Conservation (phyloP, 768 basidiomycete genomes). For the Saitozyma sp. region DNA sequence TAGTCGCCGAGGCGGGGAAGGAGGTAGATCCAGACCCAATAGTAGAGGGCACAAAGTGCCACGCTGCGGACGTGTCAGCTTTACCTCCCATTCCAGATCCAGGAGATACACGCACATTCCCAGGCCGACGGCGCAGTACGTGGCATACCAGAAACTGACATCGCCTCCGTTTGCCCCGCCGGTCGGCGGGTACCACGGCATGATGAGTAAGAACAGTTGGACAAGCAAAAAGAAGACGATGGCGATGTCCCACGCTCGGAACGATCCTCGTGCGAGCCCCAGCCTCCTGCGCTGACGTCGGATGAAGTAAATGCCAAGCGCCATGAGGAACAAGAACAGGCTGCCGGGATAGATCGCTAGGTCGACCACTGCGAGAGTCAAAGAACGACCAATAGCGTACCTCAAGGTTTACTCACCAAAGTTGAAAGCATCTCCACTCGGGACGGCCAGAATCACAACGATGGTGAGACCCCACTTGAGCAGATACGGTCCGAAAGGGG, state of each 20-base stretch:
- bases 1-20: conserved; percentile 58
- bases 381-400: conserved; percentile 5
- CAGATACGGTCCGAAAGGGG: too few species aligned
- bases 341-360: conserved; percentile 26
- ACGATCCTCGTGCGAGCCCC: conserved; percentile 35
- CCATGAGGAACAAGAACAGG: conserved; percentile 46
- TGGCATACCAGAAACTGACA: conserved; percentile 38
- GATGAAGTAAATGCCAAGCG: conserved; percentile 51
- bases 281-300: conserved; percentile 39
- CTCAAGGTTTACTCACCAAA: too few species aligned
- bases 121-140: conserved; percentile 25
- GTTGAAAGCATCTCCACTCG: too few species aligned
- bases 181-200: conserved; percentile 49
- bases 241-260: conserved; percentile 33
- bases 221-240: conserved; percentile 37
- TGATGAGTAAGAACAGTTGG: conserved; percentile 49
- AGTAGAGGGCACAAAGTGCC: conserved; percentile 44
- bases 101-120: conserved; percentile 21
- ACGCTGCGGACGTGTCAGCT: conserved; percentile 7
- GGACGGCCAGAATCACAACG: too few species aligned
- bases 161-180: conserved; percentile 48
- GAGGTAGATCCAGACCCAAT: conserved; percentile 56
- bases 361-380: conserved; percentile 42
- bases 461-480: too few species aligned
- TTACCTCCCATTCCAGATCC: background rate